Evolutionary conservation across 1,139 yeast species (phyloP).

Genomic region (Geotrichum australiense): DNA sequence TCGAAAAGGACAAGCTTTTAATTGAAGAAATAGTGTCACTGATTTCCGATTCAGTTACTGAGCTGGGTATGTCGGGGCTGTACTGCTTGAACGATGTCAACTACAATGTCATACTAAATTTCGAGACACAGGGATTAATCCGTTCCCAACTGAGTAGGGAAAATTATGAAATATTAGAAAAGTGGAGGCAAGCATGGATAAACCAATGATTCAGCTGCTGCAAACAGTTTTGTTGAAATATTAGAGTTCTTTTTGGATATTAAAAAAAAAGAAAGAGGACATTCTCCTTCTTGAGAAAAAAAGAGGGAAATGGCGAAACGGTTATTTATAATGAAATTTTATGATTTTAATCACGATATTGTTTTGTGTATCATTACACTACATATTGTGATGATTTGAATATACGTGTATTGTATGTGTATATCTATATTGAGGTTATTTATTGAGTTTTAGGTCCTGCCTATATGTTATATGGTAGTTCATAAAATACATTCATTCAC

Average conservation of each 20-base stretch:
- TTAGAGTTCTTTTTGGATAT: background rate
- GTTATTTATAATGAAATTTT: no score
- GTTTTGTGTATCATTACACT: no score
- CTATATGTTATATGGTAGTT: no score
- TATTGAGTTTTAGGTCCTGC: no score
- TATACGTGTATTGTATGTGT: no score
- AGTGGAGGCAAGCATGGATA: conserved; percentile 2
- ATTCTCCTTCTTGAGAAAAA: no score
- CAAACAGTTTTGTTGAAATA: background rate
- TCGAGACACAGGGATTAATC: conserved; percentile 2
- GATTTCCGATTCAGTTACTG: background rate
- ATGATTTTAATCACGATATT: no score
- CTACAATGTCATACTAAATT: conserved; percentile 1
- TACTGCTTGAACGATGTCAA: conserved; percentile 4
- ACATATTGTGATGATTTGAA: no score
- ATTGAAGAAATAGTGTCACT: conserved; percentile 5
- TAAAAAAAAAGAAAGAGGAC: background rate
- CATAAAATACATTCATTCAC: no score
- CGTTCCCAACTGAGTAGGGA: conserved; percentile 3
- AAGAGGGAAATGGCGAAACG: no score
- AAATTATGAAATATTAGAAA: background rate
- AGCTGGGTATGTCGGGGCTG: conserved; percentile 1
- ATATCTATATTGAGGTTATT: no score
- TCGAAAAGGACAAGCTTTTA: background rate
- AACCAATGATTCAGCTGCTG: no score